Evolutionary conservation across 805 yeast genomes (phyloP).

Genomic region (Pachysolen tannophilus): DNA sequence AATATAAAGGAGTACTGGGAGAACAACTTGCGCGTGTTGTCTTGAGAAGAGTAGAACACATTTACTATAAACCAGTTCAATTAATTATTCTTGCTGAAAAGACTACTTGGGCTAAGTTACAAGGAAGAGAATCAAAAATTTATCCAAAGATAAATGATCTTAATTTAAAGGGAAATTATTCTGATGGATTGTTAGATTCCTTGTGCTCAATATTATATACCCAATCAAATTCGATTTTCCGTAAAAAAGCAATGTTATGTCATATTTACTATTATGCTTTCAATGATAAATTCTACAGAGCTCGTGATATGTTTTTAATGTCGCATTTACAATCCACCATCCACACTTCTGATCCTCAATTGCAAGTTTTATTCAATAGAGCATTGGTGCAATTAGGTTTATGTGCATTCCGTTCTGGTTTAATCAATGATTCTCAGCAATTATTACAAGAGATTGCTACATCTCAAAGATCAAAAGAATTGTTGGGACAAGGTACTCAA

Average conservation of each 20-base stretch:
- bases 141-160: conserved; percentile 21
- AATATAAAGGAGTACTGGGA: conserved; percentile 34
- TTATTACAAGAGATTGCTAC: conserved; percentile 81
- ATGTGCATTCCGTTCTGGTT: conserved; percentile 88
- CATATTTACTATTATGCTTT: conserved; percentile 89
- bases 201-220: conserved; percentile 59
- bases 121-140: conserved; percentile 26
- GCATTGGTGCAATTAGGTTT: conserved; percentile 93
- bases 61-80: conserved; percentile 83
- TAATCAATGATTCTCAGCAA: conserved; percentile 80
- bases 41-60: conserved; percentile 80
- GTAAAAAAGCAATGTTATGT: conserved; percentile 76
- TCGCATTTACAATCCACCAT: conserved; percentile 81
- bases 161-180: conserved; percentile 23
- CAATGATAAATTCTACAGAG: conserved; percentile 73
- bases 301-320: conserved; percentile 80
- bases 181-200: conserved; percentile 53
- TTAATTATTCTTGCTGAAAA: conserved; percentile 64
- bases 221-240: conserved; percentile 60
- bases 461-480: conserved; percentile 79
- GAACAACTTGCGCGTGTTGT: conserved; percentile 68
- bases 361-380: conserved; percentile 92
- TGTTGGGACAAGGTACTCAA: conserved; percentile 83
- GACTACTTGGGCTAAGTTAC: conserved; percentile 61
- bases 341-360: conserved; percentile 72